Base-by-base conservation (phyloP, 257 asterid genomes). In the Capsicum chinense region DNA sequence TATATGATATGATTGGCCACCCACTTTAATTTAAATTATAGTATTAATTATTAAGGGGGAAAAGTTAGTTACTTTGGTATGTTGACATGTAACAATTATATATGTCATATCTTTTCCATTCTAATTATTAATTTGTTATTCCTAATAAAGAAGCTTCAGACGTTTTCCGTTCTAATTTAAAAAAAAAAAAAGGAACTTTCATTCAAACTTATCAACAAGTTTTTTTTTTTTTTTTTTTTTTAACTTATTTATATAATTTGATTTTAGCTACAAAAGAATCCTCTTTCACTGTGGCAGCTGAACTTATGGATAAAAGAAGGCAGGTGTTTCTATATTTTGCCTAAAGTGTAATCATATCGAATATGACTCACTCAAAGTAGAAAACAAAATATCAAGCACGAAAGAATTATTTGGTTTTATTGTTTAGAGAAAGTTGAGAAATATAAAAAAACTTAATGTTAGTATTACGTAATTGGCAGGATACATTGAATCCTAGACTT, bases 1-100 rank as follows among this genome's bases (percentile, higher is more conserved):
- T 52, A 84, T 67, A 67, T 79, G 76, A 85, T 86, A 83, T 88
- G 87, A 85, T 83, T 86, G 70, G 89, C 85, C 59, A 86, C 85
- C 89, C 86, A 85, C 90, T 88, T 14, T 47, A 47, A 69, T 37
- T 12, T 69, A 71, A 26, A 26, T 26, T 26, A 26, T 26, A 26
- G 26, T 26, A 26, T 26, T 26, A 26, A 26, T 26, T 71, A 44
- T 69, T 69, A 68, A 21, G 58, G 26, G 63, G 2, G 2, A 26
- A 26, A 26, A 26, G 33, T 26, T 26, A 26, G 81, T 54, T 76
- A 26, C 39, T 76, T 76, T 78, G 26, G 26, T 78, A 54, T 26
- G 81, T 54, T 26, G 59, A 78, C 50, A 64, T 54, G 64, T 54
- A 78, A 78, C 81, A 78, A 54, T 78, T 78, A 54, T 76, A 52